Evolutionary conservation across 2,329 filamentous ascomycete species (phyloP).

Genomic region (Exophiala xenobiotica): DNA sequence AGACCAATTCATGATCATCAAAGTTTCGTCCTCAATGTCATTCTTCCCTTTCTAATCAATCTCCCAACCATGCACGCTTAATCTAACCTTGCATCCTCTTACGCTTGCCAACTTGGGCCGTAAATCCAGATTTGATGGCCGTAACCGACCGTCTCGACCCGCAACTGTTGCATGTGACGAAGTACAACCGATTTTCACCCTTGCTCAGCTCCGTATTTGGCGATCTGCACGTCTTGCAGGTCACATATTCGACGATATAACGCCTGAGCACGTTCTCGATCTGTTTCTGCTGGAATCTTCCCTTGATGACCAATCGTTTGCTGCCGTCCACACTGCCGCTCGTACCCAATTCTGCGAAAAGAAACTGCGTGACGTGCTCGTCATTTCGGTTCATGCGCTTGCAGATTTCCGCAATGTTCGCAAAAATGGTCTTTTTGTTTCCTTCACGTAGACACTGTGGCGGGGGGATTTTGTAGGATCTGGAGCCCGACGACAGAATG

Average conservation of each 20-base stretch:
- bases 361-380: constrained; percentile 93
- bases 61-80: neutral
- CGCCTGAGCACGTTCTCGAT: constrained; percentile 95
- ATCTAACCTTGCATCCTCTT: constrained; percentile 82
- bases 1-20: too few species aligned
- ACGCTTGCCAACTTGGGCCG: constrained; percentile 97
- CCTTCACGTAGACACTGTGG: constrained; percentile 99
- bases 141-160: constrained; percentile 83
- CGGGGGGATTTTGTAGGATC: constrained; percentile 98
- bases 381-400: constrained; percentile 99
- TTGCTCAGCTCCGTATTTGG: constrained; percentile 96
- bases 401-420: constrained; percentile 98
- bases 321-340: constrained; percentile 92
- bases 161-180: constrained; percentile 93
- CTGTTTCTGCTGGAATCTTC: constrained; percentile 99
- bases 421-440: constrained; percentile 99
- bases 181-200: constrained; percentile 98
- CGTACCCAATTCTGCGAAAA: constrained; percentile 98
- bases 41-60: neutral
- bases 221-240: constrained; percentile 96
- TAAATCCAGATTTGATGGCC: constrained; percentile 99
- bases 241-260: constrained; percentile 87
- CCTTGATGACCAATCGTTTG: constrained; percentile 94
- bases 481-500: constrained; percentile 80
- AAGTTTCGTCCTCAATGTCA: neutral